Conservation (phyloP, 2,329 filamentous ascomycete species). For the Colletotrichum lini region DNA sequence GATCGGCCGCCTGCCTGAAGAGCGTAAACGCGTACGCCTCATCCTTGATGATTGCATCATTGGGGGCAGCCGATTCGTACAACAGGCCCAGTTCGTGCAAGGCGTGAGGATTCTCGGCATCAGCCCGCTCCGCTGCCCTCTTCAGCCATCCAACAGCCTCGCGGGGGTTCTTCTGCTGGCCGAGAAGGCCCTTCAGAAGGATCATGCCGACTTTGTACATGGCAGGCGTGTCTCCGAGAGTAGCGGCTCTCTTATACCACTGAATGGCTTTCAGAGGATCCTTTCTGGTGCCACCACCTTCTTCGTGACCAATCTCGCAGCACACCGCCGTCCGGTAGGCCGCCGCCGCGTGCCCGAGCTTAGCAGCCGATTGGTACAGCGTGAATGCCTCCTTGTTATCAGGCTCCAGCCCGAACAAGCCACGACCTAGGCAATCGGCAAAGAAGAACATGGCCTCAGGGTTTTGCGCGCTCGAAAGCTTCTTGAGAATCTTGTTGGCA, state of each 20-base stretch:
- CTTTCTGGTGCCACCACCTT: conserved; percentile 91
- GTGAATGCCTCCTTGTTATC: conserved; percentile 95
- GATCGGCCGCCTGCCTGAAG: conserved; percentile 86
- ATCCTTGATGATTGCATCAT: conserved; percentile 84
- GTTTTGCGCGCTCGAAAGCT: conserved; percentile 80
- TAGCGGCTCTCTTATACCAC: conserved; percentile 96
- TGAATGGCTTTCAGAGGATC: conserved; percentile 96
- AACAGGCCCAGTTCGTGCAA: conserved; percentile 86
- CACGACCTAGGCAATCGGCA: conserved; percentile 90
- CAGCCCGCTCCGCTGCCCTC: conserved; percentile 89
- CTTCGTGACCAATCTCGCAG: conserved; percentile 95
- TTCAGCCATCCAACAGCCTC: conserved; percentile 96
- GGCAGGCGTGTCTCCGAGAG: conserved; percentile 89
- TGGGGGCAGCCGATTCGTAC: conserved; percentile 74
- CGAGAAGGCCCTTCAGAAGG: conserved; percentile 91
- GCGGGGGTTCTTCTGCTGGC: conserved; percentile 83
- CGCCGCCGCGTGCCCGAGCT: conserved; percentile 85
- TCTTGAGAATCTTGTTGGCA: conserved; percentile 92
- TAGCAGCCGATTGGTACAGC: conserved; percentile 94
- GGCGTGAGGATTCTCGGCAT: conserved; percentile 92
- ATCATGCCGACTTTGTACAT: conserved; percentile 99
- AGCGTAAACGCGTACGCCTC: conserved; percentile 85
- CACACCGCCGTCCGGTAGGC: conserved; percentile 97
- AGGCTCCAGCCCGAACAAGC: conserved; percentile 81
- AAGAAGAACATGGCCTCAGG: conserved; percentile 93